Evolutionary conservation across 805 yeast species (phyloP), one percentile per base, ranked within the genome.

Genomic region (Allodekkera sacchari): DNA sequence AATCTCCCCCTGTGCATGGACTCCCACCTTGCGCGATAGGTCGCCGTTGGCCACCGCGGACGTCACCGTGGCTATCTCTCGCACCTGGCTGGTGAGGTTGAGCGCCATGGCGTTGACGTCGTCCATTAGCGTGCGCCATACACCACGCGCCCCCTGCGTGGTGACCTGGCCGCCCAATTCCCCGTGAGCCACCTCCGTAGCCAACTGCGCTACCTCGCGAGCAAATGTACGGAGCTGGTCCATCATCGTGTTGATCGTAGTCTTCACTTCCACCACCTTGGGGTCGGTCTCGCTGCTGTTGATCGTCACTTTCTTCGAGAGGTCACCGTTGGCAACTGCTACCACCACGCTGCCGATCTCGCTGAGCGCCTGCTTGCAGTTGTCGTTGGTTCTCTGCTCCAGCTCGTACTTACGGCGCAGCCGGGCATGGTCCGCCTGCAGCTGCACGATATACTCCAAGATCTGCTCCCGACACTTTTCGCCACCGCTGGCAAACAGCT

Each of bases 1-100:
- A 40, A 83, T 84, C 58, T 83, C 95, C 29, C 95, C 95, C 53
- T 84, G 94, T 6, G 94, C 95, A 55, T 83, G 89, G 10, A 84
- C 94, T 52, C 82, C 82, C 50, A 84, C 83, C 49, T 83, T 83
- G 31, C 87, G 63, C 1, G 87, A 77, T 43, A 83, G 61, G 53
- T 83, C 95, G 47, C 95, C 95, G 37, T 75, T 68, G 5, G 94
- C 95, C 8, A 83, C 95, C 1, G 94, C 94, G 14, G 88, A 66
- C 5, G 94, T 84, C 22, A 83, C 95, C 45, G 83, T 94, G 16
- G 94, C 92, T 38, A 83, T 83, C 57, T 83, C 94, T 59, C 95
- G 60, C 20, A 75, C 95, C 59, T 84, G 95, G 38, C 82, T 83
- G 0, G 95, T 84, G 44, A 84, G 66, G 51, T 84, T 84, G 23